Conservation (phyloP, 208 protist genomes). For the Sergeia podlipaevii region DNA sequence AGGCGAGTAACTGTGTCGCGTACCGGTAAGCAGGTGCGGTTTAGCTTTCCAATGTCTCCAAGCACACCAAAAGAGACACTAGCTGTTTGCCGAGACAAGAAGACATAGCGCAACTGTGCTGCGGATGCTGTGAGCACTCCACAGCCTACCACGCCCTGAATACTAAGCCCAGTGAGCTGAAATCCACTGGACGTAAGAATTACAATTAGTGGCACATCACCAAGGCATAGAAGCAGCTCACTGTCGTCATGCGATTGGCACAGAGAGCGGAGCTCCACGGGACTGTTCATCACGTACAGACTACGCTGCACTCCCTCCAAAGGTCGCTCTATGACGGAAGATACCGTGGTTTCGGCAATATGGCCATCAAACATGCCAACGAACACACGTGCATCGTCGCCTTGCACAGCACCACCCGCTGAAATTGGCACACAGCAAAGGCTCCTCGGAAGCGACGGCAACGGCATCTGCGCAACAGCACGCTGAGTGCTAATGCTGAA, state of each 20-base stretch:
- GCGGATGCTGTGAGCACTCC: too few species aligned
- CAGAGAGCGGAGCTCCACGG: conserved; percentile 44
- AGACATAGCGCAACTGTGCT: conserved; percentile 14
- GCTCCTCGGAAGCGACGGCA: conserved; percentile 25
- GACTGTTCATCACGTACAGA: conserved; percentile 30
- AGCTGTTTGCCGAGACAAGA: conserved; percentile 17
- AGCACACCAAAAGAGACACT: conserved; percentile 12
- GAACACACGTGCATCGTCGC: not conserved
- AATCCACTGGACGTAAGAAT: conserved; percentile 32
- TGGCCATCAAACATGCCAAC: conserved; percentile 17
- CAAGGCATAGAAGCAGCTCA: conserved; percentile 49
- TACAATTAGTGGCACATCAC: conserved; percentile 52
- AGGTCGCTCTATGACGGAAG: too few species aligned
- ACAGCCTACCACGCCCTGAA: conserved; percentile 3
- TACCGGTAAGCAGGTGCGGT: conserved; percentile 35
- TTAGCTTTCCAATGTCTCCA: conserved; percentile 48
- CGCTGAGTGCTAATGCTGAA: conserved; percentile 1
- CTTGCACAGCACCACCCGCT: too few species aligned
- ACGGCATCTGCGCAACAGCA: conserved; percentile 1
- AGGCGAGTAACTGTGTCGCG: conserved; percentile 66
- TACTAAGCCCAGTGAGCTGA: conserved; percentile 42
- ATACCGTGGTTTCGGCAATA: conserved; percentile 21
- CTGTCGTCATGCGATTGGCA: conserved; percentile 23
- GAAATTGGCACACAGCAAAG: conserved; percentile 10
- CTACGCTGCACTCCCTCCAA: conserved; percentile 15